These are phyloP conservation scores for Ascochyta rabiei DNA, from an alignment of 2,329 filamentous ascomycete genomes.

Conservation along the genomic window DNA sequence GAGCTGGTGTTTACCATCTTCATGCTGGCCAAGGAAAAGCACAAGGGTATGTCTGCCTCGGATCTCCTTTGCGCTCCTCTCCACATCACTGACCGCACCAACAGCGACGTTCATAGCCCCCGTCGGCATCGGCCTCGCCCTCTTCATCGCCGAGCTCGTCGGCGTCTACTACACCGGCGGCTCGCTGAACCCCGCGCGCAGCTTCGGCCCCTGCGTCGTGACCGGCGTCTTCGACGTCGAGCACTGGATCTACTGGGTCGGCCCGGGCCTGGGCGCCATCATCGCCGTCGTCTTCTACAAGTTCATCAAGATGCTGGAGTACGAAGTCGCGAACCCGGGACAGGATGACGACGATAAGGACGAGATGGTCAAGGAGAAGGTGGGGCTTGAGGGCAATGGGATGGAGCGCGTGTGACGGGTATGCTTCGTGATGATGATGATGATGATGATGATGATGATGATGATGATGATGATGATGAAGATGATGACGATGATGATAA, in stretches of 20 bases:
- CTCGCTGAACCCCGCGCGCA: conserved; percentile 54
- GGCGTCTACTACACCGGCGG: conserved; percentile 57
- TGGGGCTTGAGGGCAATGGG: conserved; percentile 5
- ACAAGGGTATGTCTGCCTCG: conserved; percentile 55
- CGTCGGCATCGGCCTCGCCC: conserved; percentile 71
- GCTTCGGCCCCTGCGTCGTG: conserved; percentile 54
- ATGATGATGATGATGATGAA: too few relatives aligned
- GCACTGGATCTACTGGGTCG: conserved; percentile 60
- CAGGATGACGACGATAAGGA: conserved; percentile 43
- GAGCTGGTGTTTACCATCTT: conserved; percentile 49
- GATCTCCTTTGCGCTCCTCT: too few relatives aligned
- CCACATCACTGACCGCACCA: too few relatives aligned
- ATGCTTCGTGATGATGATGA: too few relatives aligned
- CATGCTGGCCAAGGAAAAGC: conserved; percentile 75
- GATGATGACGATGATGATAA: neutral
- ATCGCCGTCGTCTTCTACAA: conserved; percentile 58
- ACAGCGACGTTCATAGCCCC: conserved; percentile 73
- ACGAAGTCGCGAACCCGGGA: conserved; percentile 46
- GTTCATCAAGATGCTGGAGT: conserved; percentile 53
- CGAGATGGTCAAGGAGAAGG: conserved; percentile 25
- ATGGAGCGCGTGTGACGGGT: conserved; percentile 10
- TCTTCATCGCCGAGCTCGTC: conserved; percentile 66
- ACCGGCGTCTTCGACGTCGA: conserved; percentile 49
- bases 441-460: too few relatives aligned
- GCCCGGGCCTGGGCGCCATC: conserved; percentile 51